phyloP scores from a whole-genome alignment of 164 flowering plant species.

The Umbellularia californica region DNA sequence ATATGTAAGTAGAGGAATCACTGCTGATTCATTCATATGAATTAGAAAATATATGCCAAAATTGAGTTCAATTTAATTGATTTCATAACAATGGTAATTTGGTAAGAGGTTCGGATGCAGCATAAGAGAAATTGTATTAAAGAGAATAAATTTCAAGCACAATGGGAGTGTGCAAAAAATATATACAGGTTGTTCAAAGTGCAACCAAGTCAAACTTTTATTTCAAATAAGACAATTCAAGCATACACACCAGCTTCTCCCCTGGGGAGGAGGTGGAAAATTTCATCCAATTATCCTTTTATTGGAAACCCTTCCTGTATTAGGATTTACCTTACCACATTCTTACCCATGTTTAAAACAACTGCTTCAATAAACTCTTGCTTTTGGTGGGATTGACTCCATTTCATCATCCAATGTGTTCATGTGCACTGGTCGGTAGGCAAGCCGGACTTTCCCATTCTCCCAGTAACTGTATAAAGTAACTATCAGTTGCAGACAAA shows the following conservation, averaged over 20 bases:
- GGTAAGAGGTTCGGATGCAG: neutral
- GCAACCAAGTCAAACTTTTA: neutral
- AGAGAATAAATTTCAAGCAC: neutral
- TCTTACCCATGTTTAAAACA: neutral
- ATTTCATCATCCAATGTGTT: conserved; percentile 88
- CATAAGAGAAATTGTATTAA: neutral
- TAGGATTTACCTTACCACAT: neutral
- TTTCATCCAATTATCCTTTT: conserved; percentile 7
- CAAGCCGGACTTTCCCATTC: conserved; percentile 74
- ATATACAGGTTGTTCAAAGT: neutral
- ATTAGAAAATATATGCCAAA: no score
- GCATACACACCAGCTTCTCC: conserved; percentile 9
- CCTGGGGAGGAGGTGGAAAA: conserved; percentile 8
- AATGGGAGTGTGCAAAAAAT: neutral
- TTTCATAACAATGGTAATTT: neutral
- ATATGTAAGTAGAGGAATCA: no score
- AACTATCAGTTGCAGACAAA: neutral
- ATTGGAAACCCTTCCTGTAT: conserved; percentile 5
- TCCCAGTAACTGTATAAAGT: conserved; percentile 71
- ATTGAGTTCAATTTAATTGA: no score
- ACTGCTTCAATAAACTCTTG: conserved; percentile 64
- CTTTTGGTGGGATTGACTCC: conserved; percentile 93
- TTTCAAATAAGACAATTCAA: conserved; percentile 2
- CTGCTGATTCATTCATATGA: no score
- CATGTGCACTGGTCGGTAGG: conserved; percentile 91